Evolutionary conservation across 352 stramenopile species (phyloP), one percentile per base, ranked within the genome.

Genomic region (Phytopythium montanum): DNA sequence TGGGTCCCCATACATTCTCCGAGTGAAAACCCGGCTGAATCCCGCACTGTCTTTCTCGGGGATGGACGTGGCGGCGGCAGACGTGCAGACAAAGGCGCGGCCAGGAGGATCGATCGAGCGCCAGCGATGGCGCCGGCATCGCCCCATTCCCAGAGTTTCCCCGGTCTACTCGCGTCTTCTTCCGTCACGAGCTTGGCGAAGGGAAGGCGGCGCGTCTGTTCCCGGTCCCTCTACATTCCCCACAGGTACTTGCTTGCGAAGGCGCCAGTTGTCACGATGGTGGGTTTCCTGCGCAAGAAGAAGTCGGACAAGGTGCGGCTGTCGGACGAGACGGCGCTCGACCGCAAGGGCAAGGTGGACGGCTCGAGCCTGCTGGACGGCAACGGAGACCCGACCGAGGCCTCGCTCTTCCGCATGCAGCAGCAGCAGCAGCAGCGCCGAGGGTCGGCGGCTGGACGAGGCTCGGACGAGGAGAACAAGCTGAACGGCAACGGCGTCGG

Each of bases 231-330:
- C n/a, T n/a, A n/a, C n/a, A n/a, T 9, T 9, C 29, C 29, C 29
- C 4, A 4, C 29, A 34, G 29, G 31, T 36, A 36, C 31, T 36
- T 36, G 2, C n/a, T n/a, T n/a, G 12, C 29, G 31, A 13, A 36
- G 9, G 5, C 14, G 8, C 0, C 33, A 10, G 8, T 2, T 8
- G 19, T 12, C 19, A 48, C 7, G 25, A 92, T 90, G 79, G 79
- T 94, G 29, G 81, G 82, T 2, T 92, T 94, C 68, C 65, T 92
- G 61, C 81, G 82, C 66, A 94, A 94, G 83, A 94, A 94, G 62
- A 92, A 90, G 62, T 88, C 81, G 61, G 76, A 87, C 58, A 88
- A 87, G 59, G 65, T 73, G 33, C 54, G 85, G 60, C 75, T 90
- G n/a, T 77, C 70, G 59, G 69, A 81, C 49, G 82, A 83, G 53